Evolutionary conservation across 2,329 filamentous ascomycete genomes (phyloP).

Genomic region (Diaporthe citri): DNA sequence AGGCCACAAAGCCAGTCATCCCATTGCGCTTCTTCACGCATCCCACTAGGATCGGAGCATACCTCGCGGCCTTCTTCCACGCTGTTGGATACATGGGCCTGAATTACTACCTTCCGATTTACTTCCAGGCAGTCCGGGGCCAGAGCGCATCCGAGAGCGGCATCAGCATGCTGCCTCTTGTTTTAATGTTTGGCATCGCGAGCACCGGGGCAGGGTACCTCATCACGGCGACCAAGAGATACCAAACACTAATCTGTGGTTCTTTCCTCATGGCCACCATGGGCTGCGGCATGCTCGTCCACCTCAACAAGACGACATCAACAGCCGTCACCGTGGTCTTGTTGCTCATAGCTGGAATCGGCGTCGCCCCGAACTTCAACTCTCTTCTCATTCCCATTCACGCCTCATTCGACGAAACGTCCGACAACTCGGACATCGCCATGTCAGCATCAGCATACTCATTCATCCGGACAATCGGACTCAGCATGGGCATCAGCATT

Average conservation of each 20-base stretch:
- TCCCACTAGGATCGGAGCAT: slow-evolving; percentile 32
- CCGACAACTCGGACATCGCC: slow-evolving; percentile 33
- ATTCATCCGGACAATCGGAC: slow-evolving; percentile 34
- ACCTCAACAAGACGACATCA: slow-evolving; percentile 12
- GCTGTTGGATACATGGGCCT: slow-evolving; percentile 26
- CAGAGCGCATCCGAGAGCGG: slow-evolving; percentile 48
- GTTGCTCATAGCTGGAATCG: slow-evolving; percentile 28
- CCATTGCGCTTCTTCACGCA: slow-evolving; percentile 37
- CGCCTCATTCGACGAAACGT: slow-evolving; percentile 31
- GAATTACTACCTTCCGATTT: slow-evolving; percentile 47
- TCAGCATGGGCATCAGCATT: slow-evolving; percentile 35
- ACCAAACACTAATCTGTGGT: slow-evolving; percentile 23
- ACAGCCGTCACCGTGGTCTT: slow-evolving; percentile 26
- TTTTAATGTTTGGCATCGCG: slow-evolving; percentile 71
- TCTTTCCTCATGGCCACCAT: slow-evolving; percentile 18
- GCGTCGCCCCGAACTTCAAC: slow-evolving; percentile 34
- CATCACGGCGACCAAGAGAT: slow-evolving; percentile 32
- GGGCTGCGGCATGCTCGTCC: slow-evolving; percentile 20
- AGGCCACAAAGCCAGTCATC: slow-evolving; percentile 32
- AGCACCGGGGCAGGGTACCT: slow-evolving; percentile 32
- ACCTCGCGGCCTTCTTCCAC: slow-evolving; percentile 25
- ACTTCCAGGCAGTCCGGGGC: slow-evolving; percentile 50
- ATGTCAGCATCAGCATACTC: slow-evolving; percentile 30
- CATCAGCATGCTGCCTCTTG: slow-evolving; percentile 49
- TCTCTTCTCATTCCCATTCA: slow-evolving; percentile 34